phyloP scores from a whole-genome alignment of 1,139 yeast genomes.

The Kluyveromyces sp. region DNA sequence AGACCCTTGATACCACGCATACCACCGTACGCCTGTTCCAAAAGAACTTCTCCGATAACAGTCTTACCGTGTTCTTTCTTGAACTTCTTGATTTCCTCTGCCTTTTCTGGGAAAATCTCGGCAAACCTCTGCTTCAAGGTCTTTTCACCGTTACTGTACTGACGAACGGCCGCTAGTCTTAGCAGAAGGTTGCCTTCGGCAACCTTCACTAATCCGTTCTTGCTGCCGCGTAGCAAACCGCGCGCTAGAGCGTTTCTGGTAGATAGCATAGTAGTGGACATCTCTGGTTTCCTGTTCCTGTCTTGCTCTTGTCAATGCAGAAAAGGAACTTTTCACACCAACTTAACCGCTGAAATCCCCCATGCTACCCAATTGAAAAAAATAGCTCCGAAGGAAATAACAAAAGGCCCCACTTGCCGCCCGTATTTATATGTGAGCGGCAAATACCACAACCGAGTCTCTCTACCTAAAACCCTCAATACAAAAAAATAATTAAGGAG shows the following conservation, averaged over 20 bases:
- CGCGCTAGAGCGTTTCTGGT: slow-evolving; percentile 12
- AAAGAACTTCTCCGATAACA: slow-evolving; percentile 84
- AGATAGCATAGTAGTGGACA: slow-evolving; percentile 7
- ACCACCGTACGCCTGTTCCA: slow-evolving; percentile 99
- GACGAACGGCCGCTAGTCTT: slow-evolving; percentile 22
- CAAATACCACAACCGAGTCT: not conserved
- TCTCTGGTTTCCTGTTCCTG: not conserved
- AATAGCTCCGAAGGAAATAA: no score
- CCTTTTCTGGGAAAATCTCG: slow-evolving; percentile 84
- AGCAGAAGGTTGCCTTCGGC: slow-evolving; percentile 11
- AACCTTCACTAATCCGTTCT: not conserved
- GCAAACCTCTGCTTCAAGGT: slow-evolving; percentile 91
- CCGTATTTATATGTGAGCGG: not conserved
- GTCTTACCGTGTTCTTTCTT: slow-evolving; percentile 86
- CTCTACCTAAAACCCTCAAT: not conserved
- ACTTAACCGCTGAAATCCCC: not conserved
- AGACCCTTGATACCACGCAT: slow-evolving; percentile 97
- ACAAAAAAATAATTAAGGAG: not conserved
- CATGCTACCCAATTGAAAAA: no score
- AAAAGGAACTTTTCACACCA: not conserved
- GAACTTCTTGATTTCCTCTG: slow-evolving; percentile 84
- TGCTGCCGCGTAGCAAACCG: slow-evolving; percentile 8
- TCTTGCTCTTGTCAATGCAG: not conserved
- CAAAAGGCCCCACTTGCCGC: not conserved
- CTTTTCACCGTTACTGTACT: slow-evolving; percentile 35